A percentile compares a stretch with the other conserved stretches of the same genome.
Evolutionary conservation across 2,329 filamentous ascomycete genomes (phyloP).

Genomic region (Akanthomyces lecanii): DNA sequence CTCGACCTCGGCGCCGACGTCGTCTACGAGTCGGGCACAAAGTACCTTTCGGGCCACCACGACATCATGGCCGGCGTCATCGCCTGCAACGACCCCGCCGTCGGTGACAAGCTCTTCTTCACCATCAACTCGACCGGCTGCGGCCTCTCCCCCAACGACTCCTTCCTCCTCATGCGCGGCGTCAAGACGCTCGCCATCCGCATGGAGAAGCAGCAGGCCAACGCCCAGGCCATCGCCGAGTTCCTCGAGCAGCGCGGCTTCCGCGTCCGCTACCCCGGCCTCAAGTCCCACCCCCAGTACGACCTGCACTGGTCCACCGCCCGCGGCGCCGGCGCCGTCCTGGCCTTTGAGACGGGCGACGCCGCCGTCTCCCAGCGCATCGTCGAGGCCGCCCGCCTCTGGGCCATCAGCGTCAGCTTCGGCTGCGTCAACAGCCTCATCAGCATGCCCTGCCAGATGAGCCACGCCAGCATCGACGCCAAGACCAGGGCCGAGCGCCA

Average conservation of each 20-base stretch:
- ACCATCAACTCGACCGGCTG: conserved; percentile 96
- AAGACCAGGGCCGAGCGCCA: conserved; percentile 85
- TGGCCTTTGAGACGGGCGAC: conserved; percentile 95
- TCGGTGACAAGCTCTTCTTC: conserved; percentile 91
- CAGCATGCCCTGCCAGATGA: conserved; percentile 99
- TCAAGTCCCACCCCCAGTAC: conserved; percentile 94
- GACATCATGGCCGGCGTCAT: conserved; percentile 98
- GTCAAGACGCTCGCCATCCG: conserved; percentile 96
- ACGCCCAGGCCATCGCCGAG: conserved; percentile 83
- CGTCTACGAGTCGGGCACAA: conserved; percentile 95
- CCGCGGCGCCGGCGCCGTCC: conserved; percentile 85
- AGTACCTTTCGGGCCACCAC: conserved; percentile 96
- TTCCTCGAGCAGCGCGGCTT: conserved; percentile 91
- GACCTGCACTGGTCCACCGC: conserved; percentile 95
- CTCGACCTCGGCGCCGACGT: conserved; percentile 93
- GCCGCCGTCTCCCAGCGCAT: conserved; percentile 80
- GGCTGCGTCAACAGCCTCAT: conserved; percentile 98
- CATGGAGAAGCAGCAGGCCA: conserved; percentile 97
- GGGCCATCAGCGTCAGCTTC: conserved; percentile 95
- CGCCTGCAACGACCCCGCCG: conserved; percentile 74
- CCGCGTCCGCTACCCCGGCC: conserved; percentile 88
- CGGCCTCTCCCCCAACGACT: conserved; percentile 90
- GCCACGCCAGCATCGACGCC: conserved; percentile 94
- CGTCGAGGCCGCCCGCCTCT: conserved; percentile 86
- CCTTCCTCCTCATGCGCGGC: conserved; percentile 89